Conservation (phyloP, 2,329 filamentous ascomycete genomes). For the Penicillium griseofulvum region DNA sequence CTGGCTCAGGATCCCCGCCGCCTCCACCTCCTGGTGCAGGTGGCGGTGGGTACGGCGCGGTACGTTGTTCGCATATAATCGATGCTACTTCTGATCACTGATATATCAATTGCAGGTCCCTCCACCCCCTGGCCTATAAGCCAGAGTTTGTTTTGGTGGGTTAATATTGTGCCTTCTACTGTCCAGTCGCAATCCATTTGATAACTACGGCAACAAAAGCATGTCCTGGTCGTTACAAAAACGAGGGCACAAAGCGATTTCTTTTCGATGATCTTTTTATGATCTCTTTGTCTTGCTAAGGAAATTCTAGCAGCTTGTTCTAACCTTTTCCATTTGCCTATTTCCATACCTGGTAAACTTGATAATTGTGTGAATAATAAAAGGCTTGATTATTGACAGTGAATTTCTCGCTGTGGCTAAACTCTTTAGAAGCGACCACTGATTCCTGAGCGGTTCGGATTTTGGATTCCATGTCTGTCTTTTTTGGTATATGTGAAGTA, state of each 20-base stretch:
- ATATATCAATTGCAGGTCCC: conserved; percentile 42
- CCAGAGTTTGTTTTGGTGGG: neutral
- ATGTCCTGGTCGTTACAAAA: conserved; percentile 6
- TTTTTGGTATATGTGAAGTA: neutral
- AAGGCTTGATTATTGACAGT: conserved; percentile 3
- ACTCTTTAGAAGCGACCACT: neutral
- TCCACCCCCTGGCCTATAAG: conserved; percentile 51
- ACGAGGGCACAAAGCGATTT: conserved; percentile 17
- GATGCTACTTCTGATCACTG: neutral
- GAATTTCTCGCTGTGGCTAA: neutral
- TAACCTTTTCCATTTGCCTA: neutral
- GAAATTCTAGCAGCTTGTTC: conserved; percentile 1
- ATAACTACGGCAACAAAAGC: conserved; percentile 5
- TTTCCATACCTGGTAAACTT: neutral
- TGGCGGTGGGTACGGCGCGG: conserved; percentile 57
- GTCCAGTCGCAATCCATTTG: neutral
- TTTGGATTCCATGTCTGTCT: neutral
- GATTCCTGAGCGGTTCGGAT: neutral
- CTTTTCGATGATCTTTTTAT: conserved; percentile 6
- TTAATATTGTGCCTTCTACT: neutral
- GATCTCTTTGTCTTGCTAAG: conserved; percentile 14
- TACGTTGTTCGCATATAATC: conserved; percentile 42
- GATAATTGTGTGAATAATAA: conserved; percentile 6
- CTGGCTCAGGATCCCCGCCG: conserved; percentile 59
- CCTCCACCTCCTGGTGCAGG: conserved; percentile 46